phyloP scores from a whole-genome alignment of 2,329 filamentous ascomycete species.

The Claviceps pusilla region DNA sequence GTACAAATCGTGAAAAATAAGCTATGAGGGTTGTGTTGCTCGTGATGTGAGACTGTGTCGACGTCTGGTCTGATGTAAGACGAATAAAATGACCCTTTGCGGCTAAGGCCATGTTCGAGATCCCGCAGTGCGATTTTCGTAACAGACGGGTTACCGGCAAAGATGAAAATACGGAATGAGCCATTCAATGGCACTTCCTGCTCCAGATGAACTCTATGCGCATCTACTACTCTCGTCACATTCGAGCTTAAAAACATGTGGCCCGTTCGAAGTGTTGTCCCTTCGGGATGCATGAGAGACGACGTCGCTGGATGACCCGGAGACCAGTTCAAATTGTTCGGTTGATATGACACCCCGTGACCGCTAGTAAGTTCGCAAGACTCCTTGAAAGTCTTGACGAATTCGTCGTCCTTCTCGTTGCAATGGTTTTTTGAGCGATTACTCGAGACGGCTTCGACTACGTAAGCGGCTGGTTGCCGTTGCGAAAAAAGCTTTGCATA shows the following conservation, averaged over 20 bases:
- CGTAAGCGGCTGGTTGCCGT: conserved; percentile 54
- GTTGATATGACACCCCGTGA: conserved; percentile 74
- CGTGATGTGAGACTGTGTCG: conserved; percentile 53
- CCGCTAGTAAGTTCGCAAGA: conserved; percentile 85
- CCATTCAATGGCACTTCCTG: conserved; percentile 83
- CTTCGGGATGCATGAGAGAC: conserved; percentile 49
- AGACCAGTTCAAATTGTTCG: conserved; percentile 77
- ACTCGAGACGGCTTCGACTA: conserved; percentile 52
- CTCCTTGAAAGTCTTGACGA: conserved; percentile 81
- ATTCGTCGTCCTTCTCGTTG: conserved; percentile 45
- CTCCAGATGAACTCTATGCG: conserved; percentile 80
- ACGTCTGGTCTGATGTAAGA: conserved; percentile 49
- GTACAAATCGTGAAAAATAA: conserved; percentile 67
- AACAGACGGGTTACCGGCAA: conserved; percentile 52
- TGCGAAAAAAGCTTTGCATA: conserved; percentile 85
- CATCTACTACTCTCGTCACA: conserved; percentile 75
- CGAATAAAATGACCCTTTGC: conserved; percentile 57
- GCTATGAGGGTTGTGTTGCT: conserved; percentile 73
- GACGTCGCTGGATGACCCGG: conserved; percentile 56
- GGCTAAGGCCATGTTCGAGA: conserved; percentile 49
- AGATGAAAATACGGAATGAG: conserved; percentile 73
- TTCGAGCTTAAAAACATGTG: conserved; percentile 63
- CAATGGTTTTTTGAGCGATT: conserved; percentile 14
- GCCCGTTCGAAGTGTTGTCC: conserved; percentile 55
- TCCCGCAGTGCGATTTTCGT: conserved; percentile 52